phyloP scores from a whole-genome alignment of 164 flowering plant species.

The Vitis rupestris region DNA sequence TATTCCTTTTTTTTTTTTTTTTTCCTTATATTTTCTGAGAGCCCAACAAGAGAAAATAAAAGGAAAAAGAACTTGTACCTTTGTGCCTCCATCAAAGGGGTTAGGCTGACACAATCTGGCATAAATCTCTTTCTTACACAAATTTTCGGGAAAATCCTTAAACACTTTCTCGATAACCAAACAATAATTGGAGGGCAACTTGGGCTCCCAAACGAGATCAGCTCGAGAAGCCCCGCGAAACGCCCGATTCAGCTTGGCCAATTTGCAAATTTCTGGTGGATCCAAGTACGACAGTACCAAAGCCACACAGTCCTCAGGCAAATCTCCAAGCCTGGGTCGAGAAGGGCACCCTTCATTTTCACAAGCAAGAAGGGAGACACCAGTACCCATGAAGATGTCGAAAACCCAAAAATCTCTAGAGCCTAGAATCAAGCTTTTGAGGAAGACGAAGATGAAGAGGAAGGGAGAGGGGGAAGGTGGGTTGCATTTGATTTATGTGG shows the following conservation, averaged over 20 bases:
- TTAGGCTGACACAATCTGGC: slow-evolving; percentile 45
- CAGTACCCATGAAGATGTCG: slow-evolving; percentile 40
- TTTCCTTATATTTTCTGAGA: neutral
- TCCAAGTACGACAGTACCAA: slow-evolving; percentile 47
- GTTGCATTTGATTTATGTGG: no score
- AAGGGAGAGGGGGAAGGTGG: no score
- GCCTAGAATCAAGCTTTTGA: no score
- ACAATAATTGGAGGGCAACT: slow-evolving; percentile 67
- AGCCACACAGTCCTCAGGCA: slow-evolving; percentile 88
- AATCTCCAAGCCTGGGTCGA: slow-evolving; percentile 58
- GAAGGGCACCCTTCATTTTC: slow-evolving; percentile 1
- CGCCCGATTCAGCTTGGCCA: slow-evolving; percentile 64
- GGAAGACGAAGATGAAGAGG: no score
- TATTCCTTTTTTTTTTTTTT: neutral
- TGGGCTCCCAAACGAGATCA: slow-evolving; percentile 89
- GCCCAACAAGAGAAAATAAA: neutral
- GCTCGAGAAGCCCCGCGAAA: slow-evolving; percentile 82
- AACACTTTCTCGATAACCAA: slow-evolving; percentile 37
- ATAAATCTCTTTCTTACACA: slow-evolving; percentile 64
- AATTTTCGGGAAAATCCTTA: slow-evolving; percentile 23
- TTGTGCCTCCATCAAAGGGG: slow-evolving; percentile 50
- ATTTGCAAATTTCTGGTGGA: slow-evolving; percentile 69
- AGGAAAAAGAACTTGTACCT: slow-evolving; percentile 32
- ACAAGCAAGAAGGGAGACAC: slow-evolving; percentile 21
- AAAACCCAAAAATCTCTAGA: no score